Evolutionary conservation across 2,329 filamentous ascomycete genomes (phyloP), one percentile per base, ranked within the genome.

Genomic region (Periconia sp.): DNA sequence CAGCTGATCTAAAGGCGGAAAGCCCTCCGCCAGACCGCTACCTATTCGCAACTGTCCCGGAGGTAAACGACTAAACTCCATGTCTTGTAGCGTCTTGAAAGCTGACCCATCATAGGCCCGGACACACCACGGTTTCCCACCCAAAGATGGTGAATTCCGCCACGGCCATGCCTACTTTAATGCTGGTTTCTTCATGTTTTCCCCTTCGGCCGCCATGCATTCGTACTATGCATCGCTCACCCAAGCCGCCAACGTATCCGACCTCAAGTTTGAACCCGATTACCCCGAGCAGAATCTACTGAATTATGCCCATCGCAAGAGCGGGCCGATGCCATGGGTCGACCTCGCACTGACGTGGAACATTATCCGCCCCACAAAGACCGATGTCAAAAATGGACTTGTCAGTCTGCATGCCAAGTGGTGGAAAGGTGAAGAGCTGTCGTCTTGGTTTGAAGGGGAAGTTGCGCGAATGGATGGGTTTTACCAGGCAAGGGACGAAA

Each of bases 121-220:
- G 19, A 17, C 23, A 18, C 35, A 17, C 15, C 35, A 38, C 35
- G 3, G 6, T 4, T 38, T 38, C 16, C 35, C 35, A 4, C 35
- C 35, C 5, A 28, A 9, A 12, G 16, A 30, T 8, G 11, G 15
- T 7, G 23, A 38, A n/a, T 38, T 19, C 25, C 23, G 8, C 9
- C 35, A 38, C 25, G 35, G 35, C 10, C 35, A n/a, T 11, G 24
- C 15, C 25, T 38, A 38, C 35, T 32, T 38, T 25, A 38, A 38
- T 13, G 35, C 35, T 13, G 35, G 35, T 10, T 38, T 38, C 18
- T 38, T 29, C 24, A 18, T 38, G 15, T 38, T 38, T 28, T 38
- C 35, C 7, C 24, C 35, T 12, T 38, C 35, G 22, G 3, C 15
- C 18, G 10, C 30, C 17, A 24, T 38, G 5, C 35, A 38, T 18